Conservation (phyloP, 176 grass and related monocot genomes). For the Saccharum officinarum region DNA sequence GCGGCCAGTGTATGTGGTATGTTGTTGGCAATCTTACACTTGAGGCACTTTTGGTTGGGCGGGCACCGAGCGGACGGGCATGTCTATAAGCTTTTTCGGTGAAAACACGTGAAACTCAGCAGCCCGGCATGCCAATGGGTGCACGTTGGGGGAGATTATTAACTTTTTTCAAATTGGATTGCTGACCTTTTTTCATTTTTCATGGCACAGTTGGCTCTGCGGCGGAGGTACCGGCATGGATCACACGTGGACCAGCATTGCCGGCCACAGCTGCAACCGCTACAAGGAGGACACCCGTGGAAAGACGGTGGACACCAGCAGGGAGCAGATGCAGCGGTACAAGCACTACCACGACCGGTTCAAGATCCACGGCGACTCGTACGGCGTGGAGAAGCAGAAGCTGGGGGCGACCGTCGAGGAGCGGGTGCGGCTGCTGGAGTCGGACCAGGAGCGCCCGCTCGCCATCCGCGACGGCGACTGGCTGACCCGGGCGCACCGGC, state of each 20-base stretch:
- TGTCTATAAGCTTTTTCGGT: slow-evolving; percentile 3
- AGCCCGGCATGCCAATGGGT: background rate
- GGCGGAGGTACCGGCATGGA: slow-evolving; percentile 8
- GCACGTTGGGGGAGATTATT: background rate
- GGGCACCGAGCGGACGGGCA: background rate
- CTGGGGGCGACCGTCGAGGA: slow-evolving; percentile 9
- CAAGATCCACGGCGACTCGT: slow-evolving; percentile 47
- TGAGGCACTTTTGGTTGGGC: background rate
- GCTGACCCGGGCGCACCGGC: slow-evolving; percentile 36
- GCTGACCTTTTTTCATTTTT: background rate
- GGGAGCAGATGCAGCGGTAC: slow-evolving; percentile 39
- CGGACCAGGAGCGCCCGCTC: background rate
- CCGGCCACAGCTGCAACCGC: slow-evolving; percentile 63
- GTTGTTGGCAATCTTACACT: background rate
- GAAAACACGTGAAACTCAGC: background rate
- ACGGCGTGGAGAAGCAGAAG: slow-evolving; percentile 29
- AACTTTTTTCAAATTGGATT: background rate
- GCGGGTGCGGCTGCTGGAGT: slow-evolving; percentile 20
- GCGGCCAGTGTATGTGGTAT: slow-evolving; percentile 47
- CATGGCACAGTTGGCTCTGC: slow-evolving; percentile 42
- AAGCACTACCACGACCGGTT: slow-evolving; percentile 58
- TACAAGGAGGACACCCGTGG: slow-evolving; percentile 27
- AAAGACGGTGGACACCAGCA: slow-evolving; percentile 5
- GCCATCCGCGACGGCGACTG: slow-evolving; percentile 39
- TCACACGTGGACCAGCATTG: slow-evolving; percentile 31